Base-by-base conservation (phyloP, 2,329 filamentous ascomycete genomes). In the Aureobasidium pullulans region DNA sequence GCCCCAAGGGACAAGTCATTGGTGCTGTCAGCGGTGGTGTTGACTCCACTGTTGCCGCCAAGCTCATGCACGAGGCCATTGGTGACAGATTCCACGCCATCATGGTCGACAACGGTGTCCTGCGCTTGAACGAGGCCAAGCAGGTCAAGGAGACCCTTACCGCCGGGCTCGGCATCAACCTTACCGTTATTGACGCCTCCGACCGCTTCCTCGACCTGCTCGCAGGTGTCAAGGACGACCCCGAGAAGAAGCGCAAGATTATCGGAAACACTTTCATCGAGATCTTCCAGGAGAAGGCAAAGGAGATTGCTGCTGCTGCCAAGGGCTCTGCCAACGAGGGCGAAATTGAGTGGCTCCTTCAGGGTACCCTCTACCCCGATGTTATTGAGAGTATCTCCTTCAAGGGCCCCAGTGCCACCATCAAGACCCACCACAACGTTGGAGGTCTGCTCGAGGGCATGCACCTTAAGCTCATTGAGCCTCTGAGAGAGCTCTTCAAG, bases 201-300 rank as follows among this genome's bases (percentile, higher is more conserved):
- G 80, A 95, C 62, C 77, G 82, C 29, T 97, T 97, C 79, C 78
- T 96, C n/a, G 76, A 77, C 32, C 80, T 85, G 28, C 84, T 97
- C 1, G 82, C 84, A 64, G 93, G 90, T 16, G 83, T 96, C 29
- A 77, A 76, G 0, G 90, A 77, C 54, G 77, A 89, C 60, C 92
- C 93, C 0, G 92, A 97, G 75, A 83, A 83, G 70, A 96, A 96
- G 81, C 82, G 92, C 59, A 96, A 96, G 76, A 86, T 96, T 67
- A 96, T 96, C 62, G 92, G 91, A 59, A 83, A 80, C 63, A 89
- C 83, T 23, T 89, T 91, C 72, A 90, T 91, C 64, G 87, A 91
- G 66, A 76, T 96, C 31, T 96, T 96, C 73, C 87, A 96, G 72
- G 79, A 85, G 61, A 86, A 91, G 71, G 91, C 89, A 29, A 81